These are phyloP conservation scores for Pueraria montana DNA, from an alignment of 306 rosid genomes.

Conservation along the genomic window DNA sequence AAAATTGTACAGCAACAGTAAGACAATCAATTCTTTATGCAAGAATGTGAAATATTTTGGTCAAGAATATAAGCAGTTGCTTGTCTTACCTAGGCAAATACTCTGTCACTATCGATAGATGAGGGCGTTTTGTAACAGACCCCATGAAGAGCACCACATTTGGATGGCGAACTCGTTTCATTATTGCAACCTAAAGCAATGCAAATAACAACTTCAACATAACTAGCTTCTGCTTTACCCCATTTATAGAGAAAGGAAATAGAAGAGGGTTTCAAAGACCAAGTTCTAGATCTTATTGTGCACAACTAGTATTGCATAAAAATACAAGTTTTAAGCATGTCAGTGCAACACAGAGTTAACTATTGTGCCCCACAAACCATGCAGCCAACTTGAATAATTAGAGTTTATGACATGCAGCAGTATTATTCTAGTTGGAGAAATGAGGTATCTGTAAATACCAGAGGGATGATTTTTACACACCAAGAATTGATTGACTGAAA, in stretches of 20 bases:
- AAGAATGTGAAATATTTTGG: not conserved
- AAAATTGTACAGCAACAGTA: constrained; percentile 29
- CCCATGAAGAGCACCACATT: constrained; percentile 99
- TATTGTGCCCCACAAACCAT: constrained; percentile 11
- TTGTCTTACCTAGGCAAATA: constrained; percentile 81
- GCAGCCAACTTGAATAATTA: not conserved
- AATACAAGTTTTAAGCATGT: constrained; percentile 16
- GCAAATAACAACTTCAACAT: constrained; percentile 42
- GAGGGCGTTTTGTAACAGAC: constrained; percentile 90
- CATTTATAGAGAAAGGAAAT: not conserved
- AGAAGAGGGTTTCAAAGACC: not conserved
- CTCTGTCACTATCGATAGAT: constrained; percentile 94
- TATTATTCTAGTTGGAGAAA: constrained; percentile 3
- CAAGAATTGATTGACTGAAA: not conserved
- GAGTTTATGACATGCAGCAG: constrained; percentile 12
- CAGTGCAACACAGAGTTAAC: not conserved
- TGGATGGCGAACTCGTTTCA: constrained; percentile 98
- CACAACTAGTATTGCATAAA: constrained; percentile 32
- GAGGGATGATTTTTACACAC: not conserved
- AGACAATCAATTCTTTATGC: constrained; percentile 35
- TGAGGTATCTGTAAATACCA: not conserved
- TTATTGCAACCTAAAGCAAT: constrained; percentile 84
- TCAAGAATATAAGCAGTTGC: constrained; percentile 6
- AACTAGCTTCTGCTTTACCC: not conserved
- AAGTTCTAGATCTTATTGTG: constrained; percentile 26